These are phyloP conservation scores for Camellia granthamiana DNA, from an alignment of 148 eudicot genomes.

Conservation along the genomic window DNA sequence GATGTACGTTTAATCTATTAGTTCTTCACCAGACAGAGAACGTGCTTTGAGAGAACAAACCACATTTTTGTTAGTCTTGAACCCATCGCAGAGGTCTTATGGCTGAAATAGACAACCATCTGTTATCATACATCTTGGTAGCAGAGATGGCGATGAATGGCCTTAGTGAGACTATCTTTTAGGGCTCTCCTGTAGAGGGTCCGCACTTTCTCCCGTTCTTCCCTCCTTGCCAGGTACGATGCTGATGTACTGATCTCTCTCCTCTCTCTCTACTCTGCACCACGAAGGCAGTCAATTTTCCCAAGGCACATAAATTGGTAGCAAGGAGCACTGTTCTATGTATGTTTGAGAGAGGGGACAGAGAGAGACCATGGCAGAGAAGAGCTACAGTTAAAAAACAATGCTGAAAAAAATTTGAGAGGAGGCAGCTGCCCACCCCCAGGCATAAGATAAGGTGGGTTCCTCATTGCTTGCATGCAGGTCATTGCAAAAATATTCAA, in stretches of 20 bases:
- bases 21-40: no score
- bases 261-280: conserved; percentile 13
- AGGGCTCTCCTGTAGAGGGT: conserved; percentile 75
- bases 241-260: conserved; percentile 50
- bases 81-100: conserved; percentile 70
- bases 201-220: conserved; percentile 79
- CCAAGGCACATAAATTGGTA: not conserved
- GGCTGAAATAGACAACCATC: conserved; percentile 49
- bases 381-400: no score
- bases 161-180: conserved; percentile 92
- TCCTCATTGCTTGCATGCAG: no score
- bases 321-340: not conserved
- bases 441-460: no score
- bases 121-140: conserved; percentile 62
- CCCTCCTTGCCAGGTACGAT: conserved; percentile 72
- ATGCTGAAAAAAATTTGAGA: no score
- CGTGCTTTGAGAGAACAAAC: conserved; percentile 32
- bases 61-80: conserved; percentile 76
- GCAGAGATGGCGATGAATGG: conserved; percentile 96
- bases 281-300: not conserved
- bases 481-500: no score
- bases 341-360: no score
- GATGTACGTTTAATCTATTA: no score
- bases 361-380: no score
- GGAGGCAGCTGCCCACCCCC: no score